Base-by-base conservation (phyloP, 75 land plant genomes). In the Gnetum montanum region DNA sequence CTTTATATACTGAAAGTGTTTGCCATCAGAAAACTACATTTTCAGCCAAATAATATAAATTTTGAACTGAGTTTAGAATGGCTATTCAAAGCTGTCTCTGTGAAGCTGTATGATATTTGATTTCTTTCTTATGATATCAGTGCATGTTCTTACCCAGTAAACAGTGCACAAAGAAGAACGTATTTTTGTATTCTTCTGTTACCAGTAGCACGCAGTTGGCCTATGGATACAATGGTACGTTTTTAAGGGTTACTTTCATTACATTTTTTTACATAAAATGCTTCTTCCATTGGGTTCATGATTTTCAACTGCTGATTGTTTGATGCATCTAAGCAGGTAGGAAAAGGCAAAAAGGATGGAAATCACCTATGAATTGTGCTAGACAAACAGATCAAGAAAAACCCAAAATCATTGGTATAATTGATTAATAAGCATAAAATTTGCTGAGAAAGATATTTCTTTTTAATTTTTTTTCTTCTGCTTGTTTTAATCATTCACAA, bases 381-480 rank as follows among this genome's bases (percentile, higher is more conserved):
- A 52, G 54, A 52, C 34, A 52, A 52, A 52, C 54, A 19, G 54
- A 52, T 31, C 35, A 52, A 52, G 54, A 52, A 15, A 19, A 33
- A 8, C 33, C 54, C n/a, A 52, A 23, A 16, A 35, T 52, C 15
- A 31, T 35, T 31, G 54, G 54, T 35, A 52, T 31, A 35, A 31
- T 18, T 0, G 3, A 31, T 8, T 52, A 33, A 52, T 35, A n/a
- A n/a, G n/a, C n/a, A n/a, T n/a, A n/a, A n/a, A n/a, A n/a, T n/a
- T n/a, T n/a, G n/a, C n/a, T n/a, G n/a, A n/a, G n/a, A n/a, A n/a
- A n/a, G n/a, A n/a, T n/a, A n/a, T n/a, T n/a, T n/a, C n/a, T n/a
- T n/a, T n/a, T n/a, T n/a, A n/a, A n/a, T n/a, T n/a, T n/a, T n/a
- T n/a, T n/a, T 10, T 40, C n/a, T 3, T 40, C 8, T 8, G 19